phyloP scores from a whole-genome alignment of 768 basidiomycete species.

The Rhizopogon rudus region DNA sequence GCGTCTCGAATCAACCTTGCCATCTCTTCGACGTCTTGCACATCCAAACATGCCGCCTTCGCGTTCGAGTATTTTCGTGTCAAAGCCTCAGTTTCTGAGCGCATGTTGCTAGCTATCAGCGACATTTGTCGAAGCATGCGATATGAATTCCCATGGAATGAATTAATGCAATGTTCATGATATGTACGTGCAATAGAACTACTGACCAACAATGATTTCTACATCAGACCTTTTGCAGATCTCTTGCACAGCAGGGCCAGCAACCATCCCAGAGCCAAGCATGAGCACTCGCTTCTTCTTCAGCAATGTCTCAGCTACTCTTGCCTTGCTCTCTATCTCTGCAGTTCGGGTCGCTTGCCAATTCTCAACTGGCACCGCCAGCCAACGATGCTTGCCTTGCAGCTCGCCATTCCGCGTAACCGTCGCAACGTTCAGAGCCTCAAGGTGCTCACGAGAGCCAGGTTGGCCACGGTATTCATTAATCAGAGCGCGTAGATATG shows the following conservation, averaged over 20 bases:
- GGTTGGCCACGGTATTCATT: conserved; percentile 29
- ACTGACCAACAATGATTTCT: conserved; percentile 73
- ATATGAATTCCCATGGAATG: conserved; percentile 8
- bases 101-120: conserved; percentile 65
- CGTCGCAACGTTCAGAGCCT: conserved; percentile 64
- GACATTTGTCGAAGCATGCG: background rate
- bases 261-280: conserved; percentile 95
- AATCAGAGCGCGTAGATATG: conserved; percentile 62
- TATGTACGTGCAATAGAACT: conserved; percentile 2
- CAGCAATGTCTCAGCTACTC: background rate
- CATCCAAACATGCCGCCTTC: conserved; percentile 53
- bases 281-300: conserved; percentile 68
- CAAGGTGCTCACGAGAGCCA: conserved; percentile 18
- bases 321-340: background rate
- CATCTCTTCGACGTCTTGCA: conserved; percentile 43
- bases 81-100: conserved; percentile 49
- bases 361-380: conserved; percentile 45
- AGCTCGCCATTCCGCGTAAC: conserved; percentile 61
- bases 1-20: conserved; percentile 50
- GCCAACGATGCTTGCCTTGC: conserved; percentile 48
- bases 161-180: conserved; percentile 11
- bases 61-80: conserved; percentile 43
- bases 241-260: conserved; percentile 79
- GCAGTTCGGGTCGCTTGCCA: conserved; percentile 26
- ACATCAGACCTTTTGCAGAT: conserved; percentile 60